Conservation (phyloP, 176 grass and related monocot genomes). For the Calamus simplicifolius region DNA sequence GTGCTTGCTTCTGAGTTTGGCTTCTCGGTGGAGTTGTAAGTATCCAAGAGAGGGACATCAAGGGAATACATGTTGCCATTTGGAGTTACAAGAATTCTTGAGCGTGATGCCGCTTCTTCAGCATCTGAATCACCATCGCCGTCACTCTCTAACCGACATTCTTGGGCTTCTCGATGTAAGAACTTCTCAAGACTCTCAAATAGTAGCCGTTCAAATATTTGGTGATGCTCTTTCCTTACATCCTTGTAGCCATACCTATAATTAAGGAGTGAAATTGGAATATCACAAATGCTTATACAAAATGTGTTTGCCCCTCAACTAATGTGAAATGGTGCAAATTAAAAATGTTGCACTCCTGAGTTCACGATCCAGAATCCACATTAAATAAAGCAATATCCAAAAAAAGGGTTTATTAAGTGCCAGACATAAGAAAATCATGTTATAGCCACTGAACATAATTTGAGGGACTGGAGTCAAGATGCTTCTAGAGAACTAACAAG, state of each 20-base stretch:
- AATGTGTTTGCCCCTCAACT: too few species aligned
- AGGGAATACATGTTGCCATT: conserved; percentile 58
- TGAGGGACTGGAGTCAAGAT: too few species aligned
- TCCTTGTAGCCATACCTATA: conserved; percentile 95
- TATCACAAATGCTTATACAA: too few species aligned
- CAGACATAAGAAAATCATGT: too few species aligned
- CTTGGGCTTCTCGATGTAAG: conserved; percentile 85
- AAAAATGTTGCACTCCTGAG: too few species aligned
- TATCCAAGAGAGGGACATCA: conserved; percentile 46
- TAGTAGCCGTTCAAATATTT: conserved; percentile 72
- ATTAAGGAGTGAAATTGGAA: conserved; percentile 3
- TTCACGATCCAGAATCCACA: too few species aligned
- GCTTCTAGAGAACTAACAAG: too few species aligned
- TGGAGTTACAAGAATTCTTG: conserved; percentile 67
- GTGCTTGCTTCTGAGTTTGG: conserved; percentile 38
- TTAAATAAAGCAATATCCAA: too few species aligned
- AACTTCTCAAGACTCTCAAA: conserved; percentile 93
- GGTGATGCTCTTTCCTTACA: conserved; percentile 71
- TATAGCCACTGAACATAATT: too few species aligned
- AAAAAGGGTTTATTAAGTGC: too few species aligned
- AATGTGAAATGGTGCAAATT: too few species aligned
- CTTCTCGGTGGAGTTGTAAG: conserved; percentile 18
- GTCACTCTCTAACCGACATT: conserved; percentile 73
- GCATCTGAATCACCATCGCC: conserved; percentile 50
- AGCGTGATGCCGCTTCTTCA: conserved; percentile 37